Base-by-base conservation (phyloP, 768 basidiomycete species). In the Dioszegia aurantiaca region DNA sequence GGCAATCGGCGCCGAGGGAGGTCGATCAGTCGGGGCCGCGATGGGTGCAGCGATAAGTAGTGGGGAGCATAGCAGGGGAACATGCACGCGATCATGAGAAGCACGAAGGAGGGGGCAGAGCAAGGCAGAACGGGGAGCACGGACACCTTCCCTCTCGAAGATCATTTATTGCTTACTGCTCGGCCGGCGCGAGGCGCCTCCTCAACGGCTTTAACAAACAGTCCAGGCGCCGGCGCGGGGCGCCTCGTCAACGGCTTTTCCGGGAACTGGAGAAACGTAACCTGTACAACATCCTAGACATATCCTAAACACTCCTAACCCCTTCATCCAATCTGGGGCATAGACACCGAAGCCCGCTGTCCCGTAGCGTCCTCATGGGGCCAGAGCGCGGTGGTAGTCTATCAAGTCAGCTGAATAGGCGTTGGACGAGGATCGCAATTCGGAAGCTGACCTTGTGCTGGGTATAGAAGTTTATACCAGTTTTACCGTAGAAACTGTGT, bases 321-420 rank as follows among this genome's bases (percentile, higher is more conserved):
- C 46, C 16, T 31, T 48, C 53, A 71, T 40, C 65, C 62, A 52
- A 71, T 64, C 42, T 71, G 69, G n/a, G 69, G 69, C 69, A 71
- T 71, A 12, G 51, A 39, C 19, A 71, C 69, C 26, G 60, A 64
- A 4, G 69, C 69, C 49, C 62, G 64, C 31, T 67, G 64, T 10
- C 68, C 73, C 59, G 77, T 66, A 28, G 78, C 79, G 58, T 80
- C 80, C 53, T 90, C 90, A 8, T 88, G 83, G 68, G 85, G 86
- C 93, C 93, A 97, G 23, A 97, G 82, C 57, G 89, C 86, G 2
- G 93, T 98, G 4, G 85, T 90, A 1, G 93, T 97, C 90, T 90
- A 62, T 39, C 53, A 12, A 27, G 41, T 33, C 26, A 28, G 57
- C 39, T 26, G 26, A 28, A 17, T 47, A 4, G n/a, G 14, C 17